Conservation (phyloP, 192 early-diverging fungal genomes). For the Entophlyctis luteolus region DNA sequence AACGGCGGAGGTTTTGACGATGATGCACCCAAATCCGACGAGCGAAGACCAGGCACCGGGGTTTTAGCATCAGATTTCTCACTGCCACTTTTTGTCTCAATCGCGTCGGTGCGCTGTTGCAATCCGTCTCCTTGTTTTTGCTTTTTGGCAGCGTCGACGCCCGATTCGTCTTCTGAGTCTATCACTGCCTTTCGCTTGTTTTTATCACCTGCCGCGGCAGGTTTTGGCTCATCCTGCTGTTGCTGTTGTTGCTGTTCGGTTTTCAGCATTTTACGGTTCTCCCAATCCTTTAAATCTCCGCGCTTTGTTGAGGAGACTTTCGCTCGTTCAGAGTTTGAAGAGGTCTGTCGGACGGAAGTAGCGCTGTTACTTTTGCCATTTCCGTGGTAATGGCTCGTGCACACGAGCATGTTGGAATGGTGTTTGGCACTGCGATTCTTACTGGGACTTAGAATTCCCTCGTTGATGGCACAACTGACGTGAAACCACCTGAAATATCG, state of each 20-base stretch:
- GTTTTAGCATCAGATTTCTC: no score
- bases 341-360: not conserved
- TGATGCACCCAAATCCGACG: no score
- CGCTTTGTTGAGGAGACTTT: not conserved
- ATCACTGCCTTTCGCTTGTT: not conserved
- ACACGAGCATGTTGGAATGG: not conserved
- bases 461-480: constrained; percentile 9
- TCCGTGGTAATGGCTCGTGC: not conserved
- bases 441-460: not conserved
- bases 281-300: constrained; percentile 12
- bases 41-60: no score
- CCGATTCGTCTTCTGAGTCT: constrained; percentile 1
- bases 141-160: not conserved
- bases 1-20: no score
- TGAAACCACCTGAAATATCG: not conserved
- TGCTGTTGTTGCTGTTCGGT: not conserved
- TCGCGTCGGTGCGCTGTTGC: not conserved
- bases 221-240: not conserved
- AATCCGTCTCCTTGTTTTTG: not conserved
- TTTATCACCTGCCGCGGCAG: not conserved
- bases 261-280: not conserved
- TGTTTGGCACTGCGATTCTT: not conserved
- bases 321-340: not conserved
- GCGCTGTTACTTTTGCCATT: not conserved
- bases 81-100: not conserved